Base-by-base conservation (phyloP, 1,284 basidiomycete species). In the Irpex sp. region DNA sequence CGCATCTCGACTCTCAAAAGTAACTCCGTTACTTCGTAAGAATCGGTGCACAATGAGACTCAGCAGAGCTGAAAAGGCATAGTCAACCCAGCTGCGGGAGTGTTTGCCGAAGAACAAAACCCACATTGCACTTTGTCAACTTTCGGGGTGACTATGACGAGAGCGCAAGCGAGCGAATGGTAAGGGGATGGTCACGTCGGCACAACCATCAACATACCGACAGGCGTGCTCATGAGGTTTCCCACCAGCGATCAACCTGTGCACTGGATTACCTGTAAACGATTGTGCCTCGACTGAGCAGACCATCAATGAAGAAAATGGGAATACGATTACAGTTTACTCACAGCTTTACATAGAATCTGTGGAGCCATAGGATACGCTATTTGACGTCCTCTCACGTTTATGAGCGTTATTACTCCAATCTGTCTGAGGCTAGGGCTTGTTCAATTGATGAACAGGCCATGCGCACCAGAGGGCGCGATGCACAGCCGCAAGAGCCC, bases 191-290 rank as follows among this genome's bases (percentile, higher is more conserved):
- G 44, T 44, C 26, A 17, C 15, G 19, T 17, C 19, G n/a, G 11
- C n/a, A 57, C 60, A 34, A 15, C 38, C 26, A 61, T 57, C 37
- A 34, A 15, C 9, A 57, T 17, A 54, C 60, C 60, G 52, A 57
- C 54, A 55, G 26, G 37, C 15, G 31, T 54, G 38, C 19, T 44
- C 60, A 21, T 4, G 8, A 17, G 15, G 34, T n/a, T 47, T 61
- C 60, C 40, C 60, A 61, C 60, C 38, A 37, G 13, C 19, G 54
- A 55, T 55, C 38, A 47, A 26, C 54, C 26, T 38, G 19, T 37
- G 49, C 40, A 44, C 9, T 19, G n/a, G 3, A 44, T 21, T 57
- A 40, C n/a, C 19, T 37, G 31, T 49, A 40, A 31, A 47, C 7
- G 9, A 5, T 8, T 8, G 8, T 11, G 5, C 19, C 8, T 38